Base-by-base conservation (phyloP, 2,329 filamentous ascomycete species). In the Botrytis deweyae region DNA sequence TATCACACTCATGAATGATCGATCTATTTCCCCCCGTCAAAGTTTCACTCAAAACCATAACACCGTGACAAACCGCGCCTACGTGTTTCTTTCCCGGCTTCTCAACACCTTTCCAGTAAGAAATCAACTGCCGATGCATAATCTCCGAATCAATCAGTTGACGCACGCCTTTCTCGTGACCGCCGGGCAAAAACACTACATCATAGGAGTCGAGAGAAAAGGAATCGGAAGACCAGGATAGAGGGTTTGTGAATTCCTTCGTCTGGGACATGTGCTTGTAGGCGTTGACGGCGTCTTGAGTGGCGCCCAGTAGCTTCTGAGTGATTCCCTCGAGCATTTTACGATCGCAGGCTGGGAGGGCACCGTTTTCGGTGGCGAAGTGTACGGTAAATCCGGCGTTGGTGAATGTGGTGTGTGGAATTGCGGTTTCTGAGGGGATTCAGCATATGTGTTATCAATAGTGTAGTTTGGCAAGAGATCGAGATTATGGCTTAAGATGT, bases 1-100 rank as follows among this genome's bases (percentile, higher is more conserved):
- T 88, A 5, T 77, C 79, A 74, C 83, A 85, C 44, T 86, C 84
- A 69, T 84, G 82, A 38, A 88, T 79, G 5, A 87, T 81, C 74
- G 85, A 87, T 75, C 82, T 83, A 8, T 69, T 8, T 4, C 7
- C 55, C 49, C 7, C 49, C 25, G 44, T 59, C 74, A 82, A 83
- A 12, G 85, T 81, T 67, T 84, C 82, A 25, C 84, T 83, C 5
- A 88, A 80, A 29, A 85, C 84, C 83, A 87, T 84, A 68, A 88
- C 85, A 59, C 87, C 87, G 78, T 88, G 86, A 76, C 87, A 88
- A 5, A 88, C 83, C 8, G 86, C 86, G 0, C 82, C 85, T 38
- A 87, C 79, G 5, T 81, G 82, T 76, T 86, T 87, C 3, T 76
- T 80, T 25, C 83, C 80, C 3, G 84, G 83, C 76, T 84, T 86